Conservation (phyloP, 257 asterid species). For the Solanum pinnatisectum region DNA sequence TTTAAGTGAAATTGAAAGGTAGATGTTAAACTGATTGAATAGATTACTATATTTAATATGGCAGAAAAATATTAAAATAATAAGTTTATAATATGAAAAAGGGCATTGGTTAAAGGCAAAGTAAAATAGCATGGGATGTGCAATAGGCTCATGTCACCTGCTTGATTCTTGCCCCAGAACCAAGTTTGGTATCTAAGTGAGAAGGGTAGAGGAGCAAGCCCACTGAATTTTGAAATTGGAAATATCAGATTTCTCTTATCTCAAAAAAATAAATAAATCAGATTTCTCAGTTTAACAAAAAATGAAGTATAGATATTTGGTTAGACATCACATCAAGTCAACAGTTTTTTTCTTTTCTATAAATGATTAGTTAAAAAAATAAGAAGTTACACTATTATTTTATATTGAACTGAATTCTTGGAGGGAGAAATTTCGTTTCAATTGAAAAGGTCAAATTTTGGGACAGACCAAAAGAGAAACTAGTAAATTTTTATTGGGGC, state of each 20-base stretch:
- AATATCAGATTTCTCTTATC: background rate
- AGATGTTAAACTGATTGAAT: background rate
- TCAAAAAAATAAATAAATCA: background rate
- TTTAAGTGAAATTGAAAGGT: background rate
- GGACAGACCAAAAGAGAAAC: background rate
- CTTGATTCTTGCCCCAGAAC: background rate
- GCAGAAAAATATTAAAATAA: background rate
- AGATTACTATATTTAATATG: background rate
- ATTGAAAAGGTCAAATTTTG: background rate
- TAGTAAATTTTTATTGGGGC: background rate
- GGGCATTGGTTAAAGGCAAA: background rate
- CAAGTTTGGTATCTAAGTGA: background rate
- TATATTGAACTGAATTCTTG: background rate
- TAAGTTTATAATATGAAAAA: background rate
- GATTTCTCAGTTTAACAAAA: background rate
- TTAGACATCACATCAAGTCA: background rate
- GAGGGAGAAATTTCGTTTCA: background rate
- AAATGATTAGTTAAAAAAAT: background rate
- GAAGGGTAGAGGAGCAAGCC: background rate
- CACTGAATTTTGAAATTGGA: background rate
- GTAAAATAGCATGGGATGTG: background rate
- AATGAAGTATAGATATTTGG: background rate
- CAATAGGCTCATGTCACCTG: background rate
- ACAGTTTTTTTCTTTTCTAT: background rate
- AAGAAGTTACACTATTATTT: background rate